Conservation (phyloP, 257 asterid species). For the Cynanchum wilfordii region DNA sequence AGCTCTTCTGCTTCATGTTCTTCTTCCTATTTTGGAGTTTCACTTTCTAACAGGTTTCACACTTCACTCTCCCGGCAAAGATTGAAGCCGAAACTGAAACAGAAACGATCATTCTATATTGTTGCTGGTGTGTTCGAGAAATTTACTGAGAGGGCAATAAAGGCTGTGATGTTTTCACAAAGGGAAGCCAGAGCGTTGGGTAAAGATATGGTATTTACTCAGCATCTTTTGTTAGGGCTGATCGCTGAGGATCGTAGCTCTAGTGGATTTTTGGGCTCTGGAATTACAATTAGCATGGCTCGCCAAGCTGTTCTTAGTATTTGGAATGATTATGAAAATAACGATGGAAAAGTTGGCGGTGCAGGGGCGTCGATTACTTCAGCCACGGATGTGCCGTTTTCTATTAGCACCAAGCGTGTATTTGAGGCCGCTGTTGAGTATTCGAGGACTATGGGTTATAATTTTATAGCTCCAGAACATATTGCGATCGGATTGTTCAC, state of each 20-base stretch:
- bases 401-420: conserved; percentile 59
- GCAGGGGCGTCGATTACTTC: conserved; percentile 39
- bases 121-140: conserved; percentile 77
- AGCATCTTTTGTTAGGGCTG: conserved; percentile 85
- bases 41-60: conserved; percentile 32
- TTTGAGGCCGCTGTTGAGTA: conserved; percentile 98
- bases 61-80: conserved; percentile 10
- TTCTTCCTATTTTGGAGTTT: conserved; percentile 45
- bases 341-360: conserved; percentile 15
- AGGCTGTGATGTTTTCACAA: conserved; percentile 85
- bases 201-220: conserved; percentile 62
- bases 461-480: conserved; percentile 91
- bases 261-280: conserved; percentile 77
- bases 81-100: conserved; percentile 29
- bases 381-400: conserved; percentile 82
- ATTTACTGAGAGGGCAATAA: conserved; percentile 89
- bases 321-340: conserved; percentile 47
- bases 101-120: conserved; percentile 42
- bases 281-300: conserved; percentile 60
- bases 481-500: conserved; percentile 86
- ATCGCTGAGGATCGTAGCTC: conserved; percentile 86
- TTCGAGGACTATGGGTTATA: conserved; percentile 79
- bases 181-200: conserved; percentile 81
- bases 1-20: conserved; percentile 42
- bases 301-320: conserved; percentile 69